Base-by-base conservation (phyloP, 139 green algal species). In the Coelastrella sp. region DNA sequence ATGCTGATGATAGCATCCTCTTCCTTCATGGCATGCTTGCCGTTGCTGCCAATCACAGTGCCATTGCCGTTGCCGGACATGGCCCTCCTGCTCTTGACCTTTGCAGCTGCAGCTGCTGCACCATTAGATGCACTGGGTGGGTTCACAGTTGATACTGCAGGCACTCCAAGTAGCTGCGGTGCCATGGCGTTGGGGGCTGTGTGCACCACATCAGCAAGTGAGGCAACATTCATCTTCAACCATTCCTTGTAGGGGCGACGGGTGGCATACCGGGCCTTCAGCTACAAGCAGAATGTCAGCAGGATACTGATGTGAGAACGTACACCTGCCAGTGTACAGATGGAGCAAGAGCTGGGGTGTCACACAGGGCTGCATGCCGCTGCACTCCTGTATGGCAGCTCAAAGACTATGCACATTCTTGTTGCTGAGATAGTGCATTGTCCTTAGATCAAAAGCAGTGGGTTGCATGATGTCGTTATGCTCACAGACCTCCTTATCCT, bases 181-280 rank as follows among this genome's bases (percentile, higher is more conserved):
- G 89, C 89, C 78, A 91, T 80, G 10, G 60, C 85, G 24, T 73
- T 61, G 11, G 90, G 85, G 10, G 68, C 79, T 84, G 75, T 82
- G 70, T 60, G 25, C n/a, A 91, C 72, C 15, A 92, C 20, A 6
- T 90, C 90, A 6, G 59, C 27, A 78, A 99, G 88, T 0, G 87
- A 94, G 3, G 99, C 91, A 24, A 93, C 88, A 82, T 99, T 94
- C 49, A 95, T 70, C 4, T 91, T 91, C 60, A 99, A 91, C 97
- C 97, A 99, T 72, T 97, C 89, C 70, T 92, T 92, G 91, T 99
- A 99, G 6, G 98, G 97, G n/a, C 94, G 91, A 79, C 88, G 79
- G 20, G 63, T 89, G 57, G 95, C 92, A 90, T 98, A 98, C 60
- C 92, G 92, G 49, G 92, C 90, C 91, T 97, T 97, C 92, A 97